These are phyloP conservation scores for Pythium sp. DNA, from an alignment of 352 stramenopile species.

Conservation along the genomic window DNA sequence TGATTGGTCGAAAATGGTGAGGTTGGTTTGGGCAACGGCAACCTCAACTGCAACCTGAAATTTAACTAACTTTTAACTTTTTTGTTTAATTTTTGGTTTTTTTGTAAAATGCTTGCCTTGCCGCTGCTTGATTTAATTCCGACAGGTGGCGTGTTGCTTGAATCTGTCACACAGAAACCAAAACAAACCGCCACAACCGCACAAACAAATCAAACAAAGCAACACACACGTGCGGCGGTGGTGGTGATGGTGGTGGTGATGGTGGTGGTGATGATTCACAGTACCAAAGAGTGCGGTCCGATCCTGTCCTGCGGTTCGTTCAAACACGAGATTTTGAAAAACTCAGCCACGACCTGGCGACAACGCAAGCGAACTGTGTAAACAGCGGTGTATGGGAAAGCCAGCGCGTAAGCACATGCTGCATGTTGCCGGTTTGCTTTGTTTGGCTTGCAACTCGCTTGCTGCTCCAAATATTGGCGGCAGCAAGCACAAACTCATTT, in stretches of 20 bases:
- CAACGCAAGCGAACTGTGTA: not conserved
- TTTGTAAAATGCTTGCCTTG: not conserved
- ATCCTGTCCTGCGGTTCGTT: not conserved
- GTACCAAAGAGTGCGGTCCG: not conserved
- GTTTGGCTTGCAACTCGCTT: too few relatives aligned
- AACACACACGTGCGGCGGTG: too few relatives aligned
- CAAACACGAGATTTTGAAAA: not conserved
- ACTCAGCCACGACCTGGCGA: not conserved
- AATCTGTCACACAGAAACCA: not conserved
- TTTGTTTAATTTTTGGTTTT: not conserved
- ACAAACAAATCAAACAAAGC: not conserved
- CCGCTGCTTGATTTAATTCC: not conserved
- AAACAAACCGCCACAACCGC: not conserved
- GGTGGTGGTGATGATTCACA: too few relatives aligned
- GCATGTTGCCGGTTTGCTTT: too few relatives aligned
- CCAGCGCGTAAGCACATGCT: not conserved
- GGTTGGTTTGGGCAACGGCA: constrained; percentile 1
- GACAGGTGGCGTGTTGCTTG: not conserved
- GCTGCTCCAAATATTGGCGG: too few relatives aligned
- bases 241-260: too few relatives aligned
- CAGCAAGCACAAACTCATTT: too few relatives aligned
- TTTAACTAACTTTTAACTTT: not conserved
- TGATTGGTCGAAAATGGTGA: not conserved
- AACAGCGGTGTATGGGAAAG: not conserved
- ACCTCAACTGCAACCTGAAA: not conserved